Conservation (phyloP, 1,284 basidiomycete genomes). For the Crucibulum parvulum region DNA sequence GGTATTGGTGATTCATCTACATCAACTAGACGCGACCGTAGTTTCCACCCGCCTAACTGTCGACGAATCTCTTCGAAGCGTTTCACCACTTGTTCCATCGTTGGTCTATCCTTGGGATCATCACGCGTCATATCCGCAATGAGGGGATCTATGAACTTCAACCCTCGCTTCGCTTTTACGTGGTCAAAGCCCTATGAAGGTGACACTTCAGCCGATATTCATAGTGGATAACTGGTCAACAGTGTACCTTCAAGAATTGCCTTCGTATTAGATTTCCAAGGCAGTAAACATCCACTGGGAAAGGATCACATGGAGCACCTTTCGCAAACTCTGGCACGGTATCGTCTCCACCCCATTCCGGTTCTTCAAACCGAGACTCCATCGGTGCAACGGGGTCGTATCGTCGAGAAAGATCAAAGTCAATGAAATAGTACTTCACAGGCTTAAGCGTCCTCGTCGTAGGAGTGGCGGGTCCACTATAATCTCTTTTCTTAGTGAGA, state of each 20-base stretch:
- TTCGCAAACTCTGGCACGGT: conserved; percentile 14
- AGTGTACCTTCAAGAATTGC: background rate
- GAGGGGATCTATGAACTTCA: background rate
- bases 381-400: conserved; percentile 6
- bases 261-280: conserved; percentile 20
- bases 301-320: conserved; percentile 15
- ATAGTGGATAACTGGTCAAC: too few relatives aligned
- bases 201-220: too few relatives aligned
- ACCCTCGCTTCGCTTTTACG: too few relatives aligned
- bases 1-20: background rate
- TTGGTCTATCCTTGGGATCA: background rate
- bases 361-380: background rate
- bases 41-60: background rate
- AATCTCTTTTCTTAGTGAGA: conserved; percentile 1
- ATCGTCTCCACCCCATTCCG: conserved; percentile 11
- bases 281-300: conserved; percentile 27
- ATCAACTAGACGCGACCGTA: background rate
- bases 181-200: too few relatives aligned
- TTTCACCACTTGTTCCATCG: background rate
- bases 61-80: background rate
- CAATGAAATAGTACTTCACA: conserved; percentile 16
- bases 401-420: conserved; percentile 14
- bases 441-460: conserved; percentile 12
- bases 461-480: conserved; percentile 1
- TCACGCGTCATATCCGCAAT: background rate